Base-by-base conservation (phyloP, 495 filamentous ascomycete genomes). In the Geopyxis carbonaria region DNA sequence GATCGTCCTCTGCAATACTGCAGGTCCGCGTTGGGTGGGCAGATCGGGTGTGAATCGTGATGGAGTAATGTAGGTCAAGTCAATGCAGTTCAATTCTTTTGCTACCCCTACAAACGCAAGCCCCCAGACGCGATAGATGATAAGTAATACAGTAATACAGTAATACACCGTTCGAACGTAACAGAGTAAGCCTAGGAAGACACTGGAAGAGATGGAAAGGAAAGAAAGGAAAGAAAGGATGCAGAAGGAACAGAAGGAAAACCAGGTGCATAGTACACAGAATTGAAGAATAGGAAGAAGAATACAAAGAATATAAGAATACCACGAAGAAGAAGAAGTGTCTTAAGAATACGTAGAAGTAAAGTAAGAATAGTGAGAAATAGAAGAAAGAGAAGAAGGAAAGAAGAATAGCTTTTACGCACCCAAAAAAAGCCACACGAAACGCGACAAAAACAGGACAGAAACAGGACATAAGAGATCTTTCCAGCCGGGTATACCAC, bases 201-300 rank as follows among this genome's bases (percentile, higher is more conserved):
- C n/a, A n/a, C n/a, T n/a, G n/a, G n/a, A n/a, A 28, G 25, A 28
- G 43, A 45, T 36, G 19, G 38, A 50, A 44, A 47, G 27, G 50
- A 46, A 38, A 43, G 37, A 42, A 50, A 44, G 46, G 27, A 53
- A 46, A 38, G 42, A 37, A 36, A 38, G 34, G 46, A 39, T 44
- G 28, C 20, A 38, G 19, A 11, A 19, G 28, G 33, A 27, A 34
- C 22, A 32, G n/a, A 23, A 37, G 18, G 20, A 39, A 16, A 20
- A 11, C 14, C 10, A 44, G 13, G 34, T 42, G 13, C 7, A 37
- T 22, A 14, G 5, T 6, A 18, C 5, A 37, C 14, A 37, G 34
- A 37, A 30, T 14, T 24, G 30, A 43, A 22, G 38, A 24, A 36
- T 31, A 38, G 25, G 37, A 15, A 24, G 21, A 37, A 29, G 3